Conservation (phyloP, 2,329 filamentous ascomycete genomes). For the Neodidymelliopsis sp. region DNA sequence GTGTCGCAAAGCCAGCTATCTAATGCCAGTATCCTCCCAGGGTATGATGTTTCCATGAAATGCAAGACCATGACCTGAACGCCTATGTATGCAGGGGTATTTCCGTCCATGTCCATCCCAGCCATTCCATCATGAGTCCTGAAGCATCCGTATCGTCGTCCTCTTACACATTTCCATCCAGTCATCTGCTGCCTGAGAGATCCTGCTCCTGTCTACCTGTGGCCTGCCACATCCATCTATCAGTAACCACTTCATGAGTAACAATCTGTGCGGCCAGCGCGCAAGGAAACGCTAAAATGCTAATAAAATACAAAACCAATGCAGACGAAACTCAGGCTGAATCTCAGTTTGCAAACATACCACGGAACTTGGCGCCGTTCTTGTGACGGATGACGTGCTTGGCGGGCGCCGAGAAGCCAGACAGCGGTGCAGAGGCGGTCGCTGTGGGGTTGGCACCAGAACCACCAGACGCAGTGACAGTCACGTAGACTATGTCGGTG, state of each 20-base stretch:
- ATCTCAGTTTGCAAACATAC: conserved; percentile 17
- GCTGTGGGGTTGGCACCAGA: not conserved
- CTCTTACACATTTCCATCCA: no score
- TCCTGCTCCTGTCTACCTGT: not conserved
- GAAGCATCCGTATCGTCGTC: no score
- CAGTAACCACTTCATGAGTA: not conserved
- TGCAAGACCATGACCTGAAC: not conserved
- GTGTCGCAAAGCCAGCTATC: not conserved
- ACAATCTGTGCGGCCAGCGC: not conserved
- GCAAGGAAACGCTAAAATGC: not conserved
- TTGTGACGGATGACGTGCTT: conserved; percentile 12
- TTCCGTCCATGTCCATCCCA: conserved; percentile 3
- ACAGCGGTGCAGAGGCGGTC: not conserved
- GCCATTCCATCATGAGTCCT: not conserved
- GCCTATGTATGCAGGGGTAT: conserved; percentile 15
- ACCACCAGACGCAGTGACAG: conserved; percentile 28
- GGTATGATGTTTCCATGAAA: not conserved
- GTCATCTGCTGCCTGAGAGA: no score
- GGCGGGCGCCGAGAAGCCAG: conserved; percentile 14
- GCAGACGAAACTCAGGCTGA: not conserved
- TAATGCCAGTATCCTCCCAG: conserved; percentile 2
- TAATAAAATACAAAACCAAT: not conserved
- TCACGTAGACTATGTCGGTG: conserved; percentile 37
- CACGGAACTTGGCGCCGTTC: conserved; percentile 38
- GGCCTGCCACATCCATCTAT: conserved; percentile 1